Conservation (phyloP, 495 filamentous ascomycete species). For the Cenococcum geophilum region DNA sequence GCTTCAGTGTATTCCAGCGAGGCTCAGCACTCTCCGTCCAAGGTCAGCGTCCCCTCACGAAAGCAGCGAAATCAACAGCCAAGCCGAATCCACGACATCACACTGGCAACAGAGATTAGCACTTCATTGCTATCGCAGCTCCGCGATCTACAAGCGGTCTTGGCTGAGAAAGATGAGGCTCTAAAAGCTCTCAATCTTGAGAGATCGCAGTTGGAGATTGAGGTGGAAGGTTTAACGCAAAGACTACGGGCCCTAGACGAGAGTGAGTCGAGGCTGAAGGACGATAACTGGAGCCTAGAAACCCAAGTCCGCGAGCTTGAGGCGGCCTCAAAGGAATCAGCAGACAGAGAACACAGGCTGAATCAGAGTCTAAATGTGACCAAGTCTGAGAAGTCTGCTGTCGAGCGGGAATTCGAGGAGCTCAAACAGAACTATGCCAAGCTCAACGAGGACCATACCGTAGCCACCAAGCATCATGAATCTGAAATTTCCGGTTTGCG, state of each 20-base stretch:
- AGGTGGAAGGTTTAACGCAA: slow-evolving; percentile 71
- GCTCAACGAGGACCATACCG: slow-evolving; percentile 70
- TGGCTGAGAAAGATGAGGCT: slow-evolving; percentile 80
- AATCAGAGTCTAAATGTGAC: slow-evolving; percentile 59
- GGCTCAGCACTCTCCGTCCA: slow-evolving; percentile 81
- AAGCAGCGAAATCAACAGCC: slow-evolving; percentile 87
- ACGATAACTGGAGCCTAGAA: slow-evolving; percentile 96
- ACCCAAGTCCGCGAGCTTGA: slow-evolving; percentile 78
- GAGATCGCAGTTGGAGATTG: slow-evolving; percentile 69
- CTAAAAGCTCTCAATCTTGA: slow-evolving; percentile 67
- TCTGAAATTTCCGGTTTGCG: slow-evolving; percentile 74
- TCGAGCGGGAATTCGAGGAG: slow-evolving; percentile 83
- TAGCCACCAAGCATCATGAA: slow-evolving; percentile 74
- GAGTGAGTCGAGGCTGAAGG: slow-evolving; percentile 89
- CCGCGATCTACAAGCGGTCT: slow-evolving; percentile 73
- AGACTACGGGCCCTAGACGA: slow-evolving; percentile 78
- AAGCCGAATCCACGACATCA: slow-evolving; percentile 82
- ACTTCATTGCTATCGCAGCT: slow-evolving; percentile 85
- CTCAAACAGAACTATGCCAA: slow-evolving; percentile 70
- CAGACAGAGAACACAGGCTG: slow-evolving; percentile 75
- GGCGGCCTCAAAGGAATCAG: slow-evolving; percentile 59
- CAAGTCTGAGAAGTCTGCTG: slow-evolving; percentile 65
- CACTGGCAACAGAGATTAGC: slow-evolving; percentile 93
- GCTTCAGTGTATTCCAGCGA: slow-evolving; percentile 78
- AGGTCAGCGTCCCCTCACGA: slow-evolving; percentile 74